These are phyloP conservation scores for Fusarium sp. DNA, from an alignment of 2,329 filamentous ascomycete genomes.

Conservation along the genomic window DNA sequence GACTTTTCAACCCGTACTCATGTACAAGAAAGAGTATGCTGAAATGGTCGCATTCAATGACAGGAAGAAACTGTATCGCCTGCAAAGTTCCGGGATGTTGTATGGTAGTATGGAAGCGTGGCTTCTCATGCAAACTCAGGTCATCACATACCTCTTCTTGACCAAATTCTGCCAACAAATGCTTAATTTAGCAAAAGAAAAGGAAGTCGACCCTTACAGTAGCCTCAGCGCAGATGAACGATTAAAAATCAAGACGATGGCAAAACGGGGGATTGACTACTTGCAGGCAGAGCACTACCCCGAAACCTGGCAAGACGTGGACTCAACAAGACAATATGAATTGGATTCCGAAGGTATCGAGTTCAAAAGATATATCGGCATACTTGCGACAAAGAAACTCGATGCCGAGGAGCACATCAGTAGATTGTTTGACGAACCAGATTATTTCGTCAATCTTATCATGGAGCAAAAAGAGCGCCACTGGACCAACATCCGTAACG, in stretches of 20 bases:
- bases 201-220: neutral
- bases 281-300: neutral
- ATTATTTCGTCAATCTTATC: conserved; percentile 34
- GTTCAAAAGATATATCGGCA: conserved; percentile 6
- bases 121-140: conserved; percentile 37
- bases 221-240: neutral
- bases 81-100: neutral
- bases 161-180: conserved; percentile 25
- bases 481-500: conserved; percentile 35
- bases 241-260: neutral
- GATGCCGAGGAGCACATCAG: conserved; percentile 32
- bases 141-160: conserved; percentile 36
- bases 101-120: conserved; percentile 36
- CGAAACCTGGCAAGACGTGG: conserved; percentile 32
- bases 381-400: conserved; percentile 15
- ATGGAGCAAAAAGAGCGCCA: conserved; percentile 44
- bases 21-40: neutral
- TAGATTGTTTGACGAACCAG: conserved; percentile 38
- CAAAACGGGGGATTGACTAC: neutral
- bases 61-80: no score
- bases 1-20: neutral
- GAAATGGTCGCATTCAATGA: no score
- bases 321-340: conserved; percentile 34
- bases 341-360: neutral
- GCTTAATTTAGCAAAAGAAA: neutral